Evolutionary conservation across 2,329 filamentous ascomycete genomes (phyloP).

Genomic region (Hypoxylon sp.): DNA sequence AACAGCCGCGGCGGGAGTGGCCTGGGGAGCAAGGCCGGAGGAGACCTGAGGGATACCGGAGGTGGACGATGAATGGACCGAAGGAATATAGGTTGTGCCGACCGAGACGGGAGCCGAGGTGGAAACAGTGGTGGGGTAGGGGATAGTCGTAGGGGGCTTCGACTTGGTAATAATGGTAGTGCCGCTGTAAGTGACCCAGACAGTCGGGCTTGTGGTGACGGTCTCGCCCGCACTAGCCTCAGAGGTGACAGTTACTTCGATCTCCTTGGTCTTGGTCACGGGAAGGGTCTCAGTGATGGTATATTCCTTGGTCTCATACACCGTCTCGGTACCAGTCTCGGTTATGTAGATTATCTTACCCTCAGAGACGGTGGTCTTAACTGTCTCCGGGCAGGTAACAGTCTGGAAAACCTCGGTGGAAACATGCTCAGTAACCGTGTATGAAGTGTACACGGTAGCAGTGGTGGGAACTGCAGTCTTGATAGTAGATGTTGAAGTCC

Average conservation of each 20-base stretch:
- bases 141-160: constrained; percentile 44
- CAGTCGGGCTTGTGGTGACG: constrained; percentile 53
- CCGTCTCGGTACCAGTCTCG: constrained; percentile 59
- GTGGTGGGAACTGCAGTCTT: constrained; percentile 52
- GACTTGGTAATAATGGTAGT: constrained; percentile 53
- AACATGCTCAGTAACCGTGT: constrained; percentile 50
- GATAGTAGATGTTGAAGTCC: constrained; percentile 57
- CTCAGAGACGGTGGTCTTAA: constrained; percentile 59
- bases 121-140: constrained; percentile 41
- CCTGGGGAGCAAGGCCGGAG: constrained; percentile 39
- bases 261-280: constrained; percentile 56
- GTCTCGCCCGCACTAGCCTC: constrained; percentile 52
- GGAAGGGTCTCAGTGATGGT: constrained; percentile 58
- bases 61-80: constrained; percentile 8
- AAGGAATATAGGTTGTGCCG: constrained; percentile 37
- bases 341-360: constrained; percentile 59
- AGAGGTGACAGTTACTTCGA: constrained; percentile 59
- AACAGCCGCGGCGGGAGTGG: constrained; percentile 45
- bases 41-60: constrained; percentile 29
- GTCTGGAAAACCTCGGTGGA: constrained; percentile 54
- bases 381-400: constrained; percentile 57
- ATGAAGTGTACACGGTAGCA: constrained; percentile 52
- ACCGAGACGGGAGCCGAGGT: constrained; percentile 33
- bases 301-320: constrained; percentile 55
- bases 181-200: constrained; percentile 51